Base-by-base conservation (phyloP, 2,329 filamentous ascomycete species). In the Ophiostoma sp. region DNA sequence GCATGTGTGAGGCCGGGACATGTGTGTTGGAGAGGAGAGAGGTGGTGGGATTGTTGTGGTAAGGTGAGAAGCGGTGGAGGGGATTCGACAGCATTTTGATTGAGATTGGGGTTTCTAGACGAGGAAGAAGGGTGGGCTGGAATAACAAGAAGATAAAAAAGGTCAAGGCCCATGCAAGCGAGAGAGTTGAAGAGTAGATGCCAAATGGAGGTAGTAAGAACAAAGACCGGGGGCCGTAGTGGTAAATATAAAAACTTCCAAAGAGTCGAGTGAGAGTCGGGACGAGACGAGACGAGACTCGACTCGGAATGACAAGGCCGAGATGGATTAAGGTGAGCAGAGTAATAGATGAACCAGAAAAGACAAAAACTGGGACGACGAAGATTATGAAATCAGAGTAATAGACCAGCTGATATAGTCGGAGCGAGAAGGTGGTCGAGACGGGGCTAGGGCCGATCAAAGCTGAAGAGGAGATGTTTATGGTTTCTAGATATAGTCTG, bases 41-140 rank as follows among this genome's bases (percentile, higher is more conserved):
- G 73, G 81, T 82, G 67, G 84, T 82, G 64, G 86, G 84, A 72
- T 85, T 76, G 71, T 81, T 80, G 74, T 86, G 83, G 75, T 87
- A 88, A 68, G 84, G 81, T 27, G 85, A 86, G 73, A 87, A 87
- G 60, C 85, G 84, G 74, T 87, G 85, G 49, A 87, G 81, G 68
- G 85, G 86, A 74, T 87, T 88, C 69, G 85, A 87, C 76, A 88
- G 76, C 86, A 88, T 88, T 68, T 79, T 82, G 79, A 71, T 27
- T 27, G 27, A 18, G 45, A 9, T 86, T 85, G 11, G 47, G 40
- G 9, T 41, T 64, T 65, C 68, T 67, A 65, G 5, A 9, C 18
- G 44, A 5, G 14, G 55, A 16, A 36, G 38, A 16, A 16, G 36
- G 12, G 49, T 55, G 11, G 18, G 5, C 4, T 4, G 45, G 16